Conservation (phyloP, 345 rosid genomes). For the Citrus medica region DNA sequence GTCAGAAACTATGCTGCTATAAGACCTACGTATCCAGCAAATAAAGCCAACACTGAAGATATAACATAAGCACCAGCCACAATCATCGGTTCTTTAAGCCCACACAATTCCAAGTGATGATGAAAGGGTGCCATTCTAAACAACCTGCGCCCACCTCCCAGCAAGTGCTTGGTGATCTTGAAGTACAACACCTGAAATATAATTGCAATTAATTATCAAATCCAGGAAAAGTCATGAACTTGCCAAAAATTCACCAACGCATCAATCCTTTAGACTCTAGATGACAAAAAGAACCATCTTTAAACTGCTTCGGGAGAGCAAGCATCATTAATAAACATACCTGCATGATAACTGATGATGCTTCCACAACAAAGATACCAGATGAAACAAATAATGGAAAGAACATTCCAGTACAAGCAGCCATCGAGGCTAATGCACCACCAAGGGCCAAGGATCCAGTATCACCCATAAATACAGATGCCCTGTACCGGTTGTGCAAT, state of each 20-base stretch:
- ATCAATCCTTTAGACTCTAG: background rate
- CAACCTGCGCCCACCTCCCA: constrained; percentile 36
- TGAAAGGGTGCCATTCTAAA: constrained; percentile 55
- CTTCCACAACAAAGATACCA: constrained; percentile 71
- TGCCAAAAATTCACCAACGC: background rate
- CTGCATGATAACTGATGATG: constrained; percentile 62
- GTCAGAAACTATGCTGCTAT: constrained; percentile 40
- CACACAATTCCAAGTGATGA: constrained; percentile 43
- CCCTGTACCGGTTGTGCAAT: constrained; percentile 77
- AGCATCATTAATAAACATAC: constrained; percentile 23
- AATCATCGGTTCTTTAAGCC: constrained; percentile 51
- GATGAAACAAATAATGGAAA: constrained; percentile 78
- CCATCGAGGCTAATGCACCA: constrained; percentile 94
- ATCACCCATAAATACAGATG: constrained; percentile 79
- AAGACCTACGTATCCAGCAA: constrained; percentile 60
- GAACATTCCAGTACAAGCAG: constrained; percentile 94
- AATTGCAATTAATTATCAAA: background rate
- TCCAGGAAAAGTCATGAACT: background rate
- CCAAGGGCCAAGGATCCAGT: constrained; percentile 89
- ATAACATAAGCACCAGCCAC: constrained; percentile 50
- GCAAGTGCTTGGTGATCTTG: constrained; percentile 29
- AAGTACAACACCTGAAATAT: constrained; percentile 39
- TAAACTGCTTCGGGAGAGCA: background rate
- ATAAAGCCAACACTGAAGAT: constrained; percentile 39
- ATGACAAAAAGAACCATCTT: background rate